These are phyloP conservation scores for Xylariales sp. DNA, from an alignment of 2,329 filamentous ascomycete genomes.

Conservation along the genomic window DNA sequence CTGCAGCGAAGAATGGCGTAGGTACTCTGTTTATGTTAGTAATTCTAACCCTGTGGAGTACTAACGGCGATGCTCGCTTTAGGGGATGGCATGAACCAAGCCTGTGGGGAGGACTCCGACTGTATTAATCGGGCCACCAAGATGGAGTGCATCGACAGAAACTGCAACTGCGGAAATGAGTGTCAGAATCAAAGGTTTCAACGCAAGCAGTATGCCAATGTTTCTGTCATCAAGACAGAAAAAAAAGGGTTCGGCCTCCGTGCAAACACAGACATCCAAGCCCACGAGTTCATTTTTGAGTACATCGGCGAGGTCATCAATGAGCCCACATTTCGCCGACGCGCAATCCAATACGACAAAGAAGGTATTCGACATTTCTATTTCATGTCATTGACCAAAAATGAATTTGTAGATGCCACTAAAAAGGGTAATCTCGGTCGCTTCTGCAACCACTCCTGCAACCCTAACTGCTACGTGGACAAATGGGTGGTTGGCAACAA, in stretches of 20 bases:
- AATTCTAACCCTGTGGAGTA: constrained; percentile 34
- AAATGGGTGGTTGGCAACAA: constrained; percentile 99
- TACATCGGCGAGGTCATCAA: constrained; percentile 99
- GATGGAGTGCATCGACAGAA: constrained; percentile 88
- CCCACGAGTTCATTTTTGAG: constrained; percentile 95
- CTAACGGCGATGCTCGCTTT: constrained; percentile 40
- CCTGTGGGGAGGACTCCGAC: constrained; percentile 95
- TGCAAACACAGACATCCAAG: constrained; percentile 78
- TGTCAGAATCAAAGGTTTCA: constrained; percentile 98
- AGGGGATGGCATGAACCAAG: constrained; percentile 77
- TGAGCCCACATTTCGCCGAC: constrained; percentile 86
- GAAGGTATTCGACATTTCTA: constrained; percentile 99
- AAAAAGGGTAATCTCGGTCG: constrained; percentile 95
- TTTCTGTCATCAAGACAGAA: constrained; percentile 96
- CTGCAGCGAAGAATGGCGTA: constrained; percentile 94
- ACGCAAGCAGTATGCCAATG: constrained; percentile 86
- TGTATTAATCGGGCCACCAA: constrained; percentile 99
- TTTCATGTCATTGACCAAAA: constrained; percentile 98
- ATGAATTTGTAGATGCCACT: constrained; percentile 96
- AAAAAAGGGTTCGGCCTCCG: constrained; percentile 97
- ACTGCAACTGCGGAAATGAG: constrained; percentile 85
- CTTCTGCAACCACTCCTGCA: constrained; percentile 99
- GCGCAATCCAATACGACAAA: constrained; percentile 93
- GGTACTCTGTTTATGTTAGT: constrained; percentile 55
- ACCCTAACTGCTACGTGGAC: constrained; percentile 98